A percentile compares a stretch with the other conserved stretches of the same genome.
These are phyloP conservation scores for Peniophora sp. DNA, from an alignment of 1,284 basidiomycete species.

Conservation along the genomic window DNA sequence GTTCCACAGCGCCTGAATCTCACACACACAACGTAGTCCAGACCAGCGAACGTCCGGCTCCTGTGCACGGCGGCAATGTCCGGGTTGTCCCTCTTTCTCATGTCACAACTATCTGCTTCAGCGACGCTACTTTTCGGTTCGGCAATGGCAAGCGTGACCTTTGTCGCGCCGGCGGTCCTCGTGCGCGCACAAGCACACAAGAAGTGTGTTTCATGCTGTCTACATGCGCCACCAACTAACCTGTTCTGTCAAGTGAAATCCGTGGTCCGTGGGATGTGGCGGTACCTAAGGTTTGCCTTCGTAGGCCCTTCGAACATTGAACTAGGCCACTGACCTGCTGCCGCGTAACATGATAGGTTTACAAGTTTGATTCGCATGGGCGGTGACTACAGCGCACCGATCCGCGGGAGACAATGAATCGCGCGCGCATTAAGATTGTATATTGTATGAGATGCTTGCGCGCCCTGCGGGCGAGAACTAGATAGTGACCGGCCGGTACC, in stretches of 20 bases:
- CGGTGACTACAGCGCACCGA: no score
- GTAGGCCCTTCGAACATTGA: no score
- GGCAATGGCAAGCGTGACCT: conserved; percentile 50
- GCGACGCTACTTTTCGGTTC: conserved; percentile 42
- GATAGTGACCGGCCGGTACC: no score
- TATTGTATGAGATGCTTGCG: no score
- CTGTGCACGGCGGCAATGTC: conserved; percentile 43
- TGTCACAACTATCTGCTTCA: conserved; percentile 42
- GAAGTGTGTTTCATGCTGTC: conserved; percentile 43
- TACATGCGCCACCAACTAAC: neutral
- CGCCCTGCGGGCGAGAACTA: no score
- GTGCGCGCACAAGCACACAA: conserved; percentile 81
- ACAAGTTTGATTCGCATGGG: neutral
- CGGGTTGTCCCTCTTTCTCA: conserved; percentile 40
- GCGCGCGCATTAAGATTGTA: no score
- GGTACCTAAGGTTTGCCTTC: conserved; percentile 6
- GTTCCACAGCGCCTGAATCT: conserved; percentile 3
- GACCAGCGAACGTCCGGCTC: conserved; percentile 35
- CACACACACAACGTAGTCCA: conserved; percentile 28
- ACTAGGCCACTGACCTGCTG: no score
- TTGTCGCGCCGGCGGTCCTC: conserved; percentile 63
- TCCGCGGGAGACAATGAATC: no score
- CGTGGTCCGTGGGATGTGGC: conserved; percentile 46
- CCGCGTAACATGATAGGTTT: neutral
- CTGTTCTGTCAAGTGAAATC: conserved; percentile 28